Evolutionary conservation across 768 basidiomycete genomes (phyloP).

Genomic region (Myochromella boudieri): DNA sequence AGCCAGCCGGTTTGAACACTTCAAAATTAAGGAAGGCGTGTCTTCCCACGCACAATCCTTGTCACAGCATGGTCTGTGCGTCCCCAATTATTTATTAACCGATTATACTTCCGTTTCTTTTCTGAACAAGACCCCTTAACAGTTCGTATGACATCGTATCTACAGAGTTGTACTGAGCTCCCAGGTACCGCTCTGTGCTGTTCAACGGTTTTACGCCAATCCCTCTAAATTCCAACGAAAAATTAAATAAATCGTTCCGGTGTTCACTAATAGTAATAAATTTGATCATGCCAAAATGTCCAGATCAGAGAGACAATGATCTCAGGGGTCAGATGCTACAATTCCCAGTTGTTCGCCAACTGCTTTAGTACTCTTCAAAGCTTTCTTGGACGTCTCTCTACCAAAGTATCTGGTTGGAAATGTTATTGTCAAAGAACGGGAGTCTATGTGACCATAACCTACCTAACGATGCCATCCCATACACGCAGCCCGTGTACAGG

Average conservation of each 20-base stretch:
- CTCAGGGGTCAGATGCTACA: slow-evolving; percentile 23
- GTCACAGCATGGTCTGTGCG: slow-evolving; percentile 46
- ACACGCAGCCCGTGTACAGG: slow-evolving; percentile 55
- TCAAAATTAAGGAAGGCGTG: slow-evolving; percentile 37
- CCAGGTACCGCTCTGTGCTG: too few species aligned
- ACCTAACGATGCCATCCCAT: slow-evolving; percentile 56
- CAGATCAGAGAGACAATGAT: slow-evolving; percentile 16
- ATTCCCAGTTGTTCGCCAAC: slow-evolving; percentile 20
- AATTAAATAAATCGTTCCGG: too few species aligned
- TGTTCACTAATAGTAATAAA: too few species aligned
- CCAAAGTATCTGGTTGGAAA: slow-evolving; percentile 41
- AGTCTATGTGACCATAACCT: slow-evolving; percentile 15
- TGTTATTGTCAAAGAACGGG: slow-evolving; percentile 1
- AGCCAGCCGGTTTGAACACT: slow-evolving; percentile 40
- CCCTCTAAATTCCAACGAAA: not conserved
- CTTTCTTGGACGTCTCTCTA: slow-evolving; percentile 41
- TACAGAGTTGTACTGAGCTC: too few species aligned
- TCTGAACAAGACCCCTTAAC: too few species aligned
- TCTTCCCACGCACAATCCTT: slow-evolving; percentile 41
- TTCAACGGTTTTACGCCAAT: too few species aligned
- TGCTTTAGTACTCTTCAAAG: slow-evolving; percentile 21
- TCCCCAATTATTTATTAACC: slow-evolving; percentile 15
- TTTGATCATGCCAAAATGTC: too few species aligned
- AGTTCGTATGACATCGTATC: too few species aligned
- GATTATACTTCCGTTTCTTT: too few species aligned